These are phyloP conservation scores for Stylosanthes scabra DNA, from an alignment of 331 rosid species.

Conservation along the genomic window DNA sequence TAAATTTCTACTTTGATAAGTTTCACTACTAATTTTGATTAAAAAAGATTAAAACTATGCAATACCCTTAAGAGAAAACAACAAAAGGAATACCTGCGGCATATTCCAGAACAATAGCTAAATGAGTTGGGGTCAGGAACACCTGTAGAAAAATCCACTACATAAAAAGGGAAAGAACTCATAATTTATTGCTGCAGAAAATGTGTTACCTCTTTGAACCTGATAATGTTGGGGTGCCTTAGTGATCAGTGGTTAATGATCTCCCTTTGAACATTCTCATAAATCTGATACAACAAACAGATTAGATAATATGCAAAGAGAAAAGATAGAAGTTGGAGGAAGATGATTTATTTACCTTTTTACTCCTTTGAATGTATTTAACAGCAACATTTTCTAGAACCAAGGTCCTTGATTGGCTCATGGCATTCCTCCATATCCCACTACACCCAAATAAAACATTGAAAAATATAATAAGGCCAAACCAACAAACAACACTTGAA, in stretches of 20 bases:
- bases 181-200: neutral
- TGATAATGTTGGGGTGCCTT: constrained; percentile 88
- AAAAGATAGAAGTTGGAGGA: constrained; percentile 2
- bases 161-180: too few relatives aligned
- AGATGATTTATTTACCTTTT: constrained; percentile 50
- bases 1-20: too few relatives aligned
- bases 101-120: constrained; percentile 95
- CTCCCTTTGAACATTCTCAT: constrained; percentile 86
- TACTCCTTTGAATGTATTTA: constrained; percentile 86
- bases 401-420: constrained; percentile 80
- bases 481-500: neutral
- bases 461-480: constrained; percentile 7
- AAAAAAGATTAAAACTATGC: too few relatives aligned
- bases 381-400: constrained; percentile 89
- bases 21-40: too few relatives aligned
- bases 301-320: neutral
- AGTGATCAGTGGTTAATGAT: constrained; percentile 82
- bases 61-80: too few relatives aligned
- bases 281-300: constrained; percentile 64
- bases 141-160: constrained; percentile 53
- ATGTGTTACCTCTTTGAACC: constrained; percentile 78
- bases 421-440: constrained; percentile 74
- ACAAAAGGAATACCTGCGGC: constrained; percentile 61
- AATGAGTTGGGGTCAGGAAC: constrained; percentile 80
- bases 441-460: neutral